phyloP scores from a whole-genome alignment of 352 stramenopile genomes.

The Phytophthora lateralis region DNA sequence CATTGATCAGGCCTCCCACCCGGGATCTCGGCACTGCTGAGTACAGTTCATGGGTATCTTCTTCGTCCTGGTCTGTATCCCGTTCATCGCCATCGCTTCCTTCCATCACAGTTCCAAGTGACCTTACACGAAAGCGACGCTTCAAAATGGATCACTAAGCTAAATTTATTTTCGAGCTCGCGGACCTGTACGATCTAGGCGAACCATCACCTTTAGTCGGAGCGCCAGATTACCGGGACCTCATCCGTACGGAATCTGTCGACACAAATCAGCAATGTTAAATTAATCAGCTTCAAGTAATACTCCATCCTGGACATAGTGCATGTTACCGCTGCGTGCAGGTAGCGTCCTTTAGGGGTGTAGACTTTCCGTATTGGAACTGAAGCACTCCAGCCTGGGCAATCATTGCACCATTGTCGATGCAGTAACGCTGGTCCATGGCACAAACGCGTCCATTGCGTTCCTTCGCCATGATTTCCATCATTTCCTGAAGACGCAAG shows the following conservation, averaged over 20 bases:
- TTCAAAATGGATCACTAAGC: conserved; percentile 17
- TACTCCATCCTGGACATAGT: neutral
- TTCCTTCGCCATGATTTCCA: conserved; percentile 97
- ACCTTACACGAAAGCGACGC: conserved; percentile 15
- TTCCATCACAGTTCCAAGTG: conserved; percentile 14
- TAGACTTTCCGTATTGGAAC: conserved; percentile 94
- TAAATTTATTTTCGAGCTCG: conserved; percentile 17
- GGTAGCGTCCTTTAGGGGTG: conserved; percentile 90
- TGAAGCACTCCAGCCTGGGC: conserved; percentile 98
- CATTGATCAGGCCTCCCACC: conserved; percentile 34
- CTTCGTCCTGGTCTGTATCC: neutral
- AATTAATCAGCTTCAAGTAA: neutral
- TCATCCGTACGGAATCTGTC: conserved; percentile 97
- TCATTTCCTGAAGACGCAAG: conserved; percentile 96
- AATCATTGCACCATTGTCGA: conserved; percentile 99
- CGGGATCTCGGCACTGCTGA: conserved; percentile 22
- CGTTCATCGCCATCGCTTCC: neutral
- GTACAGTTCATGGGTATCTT: conserved; percentile 1
- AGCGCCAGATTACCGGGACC: conserved; percentile 96
- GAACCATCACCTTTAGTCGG: conserved; percentile 44
- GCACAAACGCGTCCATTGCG: conserved; percentile 94
- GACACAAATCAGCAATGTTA: neutral
- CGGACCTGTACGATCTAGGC: neutral
- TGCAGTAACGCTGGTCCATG: conserved; percentile 99
- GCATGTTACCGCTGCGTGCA: conserved; percentile 92